Percentiles rank a stretch among this genome's conserved stretches.
Conservation (phyloP, 2,329 filamentous ascomycete genomes). For the Verticillium alfalfae region DNA sequence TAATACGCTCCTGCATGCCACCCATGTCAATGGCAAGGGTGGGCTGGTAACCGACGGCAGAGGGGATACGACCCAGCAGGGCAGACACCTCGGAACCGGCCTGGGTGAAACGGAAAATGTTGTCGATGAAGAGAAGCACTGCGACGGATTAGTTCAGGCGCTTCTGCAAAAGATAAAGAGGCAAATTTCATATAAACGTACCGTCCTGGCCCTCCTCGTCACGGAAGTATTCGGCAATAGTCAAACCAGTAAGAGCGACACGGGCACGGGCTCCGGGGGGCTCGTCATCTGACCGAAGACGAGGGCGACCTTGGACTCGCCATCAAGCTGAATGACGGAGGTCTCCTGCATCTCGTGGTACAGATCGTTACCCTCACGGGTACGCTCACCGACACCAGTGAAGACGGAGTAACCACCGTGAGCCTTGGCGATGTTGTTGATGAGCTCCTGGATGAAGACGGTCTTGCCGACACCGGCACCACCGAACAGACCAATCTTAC, state of each 20-base stretch:
- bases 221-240: slow-evolving; percentile 79
- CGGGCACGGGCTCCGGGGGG: slow-evolving; percentile 98
- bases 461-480: slow-evolving; percentile 99
- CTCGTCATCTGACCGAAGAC: slow-evolving; percentile 99
- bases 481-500: slow-evolving; percentile 99
- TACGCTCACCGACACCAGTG: slow-evolving; percentile 99
- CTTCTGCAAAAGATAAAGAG: background rate
- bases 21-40: slow-evolving; percentile 98
- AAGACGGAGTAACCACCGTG: slow-evolving; percentile 99
- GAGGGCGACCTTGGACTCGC: slow-evolving; percentile 98
- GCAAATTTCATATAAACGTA: slow-evolving; percentile 30
- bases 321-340: slow-evolving; percentile 97
- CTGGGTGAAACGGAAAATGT: slow-evolving; percentile 99
- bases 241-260: slow-evolving; percentile 92
- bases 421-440: slow-evolving; percentile 99
- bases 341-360: slow-evolving; percentile 99
- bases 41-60: slow-evolving; percentile 99
- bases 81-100: slow-evolving; percentile 99
- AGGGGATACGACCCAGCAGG: slow-evolving; percentile 98
- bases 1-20: slow-evolving; percentile 99
- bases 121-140: slow-evolving; percentile 99
- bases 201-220: slow-evolving; percentile 77
- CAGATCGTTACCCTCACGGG: slow-evolving; percentile 99
- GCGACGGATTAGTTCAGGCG: slow-evolving; percentile 16
- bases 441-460: slow-evolving; percentile 99